phyloP scores from a whole-genome alignment of 2,329 filamentous ascomycete genomes.

The Microdochium nivale region DNA sequence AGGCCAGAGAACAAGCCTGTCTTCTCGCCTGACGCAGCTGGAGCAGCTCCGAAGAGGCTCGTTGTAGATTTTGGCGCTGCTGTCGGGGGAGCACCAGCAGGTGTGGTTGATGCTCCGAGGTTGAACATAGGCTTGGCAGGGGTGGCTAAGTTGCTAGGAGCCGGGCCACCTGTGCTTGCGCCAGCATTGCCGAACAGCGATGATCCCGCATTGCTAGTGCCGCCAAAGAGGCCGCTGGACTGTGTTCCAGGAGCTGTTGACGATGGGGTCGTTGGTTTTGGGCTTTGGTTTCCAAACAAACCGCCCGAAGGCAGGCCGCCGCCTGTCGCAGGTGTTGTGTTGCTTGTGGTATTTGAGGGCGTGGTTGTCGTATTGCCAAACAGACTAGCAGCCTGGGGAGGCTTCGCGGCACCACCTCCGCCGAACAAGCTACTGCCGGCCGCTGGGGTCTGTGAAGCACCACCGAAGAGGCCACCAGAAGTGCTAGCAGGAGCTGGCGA shows the following conservation, averaged over 20 bases:
- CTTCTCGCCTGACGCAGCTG: constrained; percentile 3
- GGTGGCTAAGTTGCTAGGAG: constrained; percentile 22
- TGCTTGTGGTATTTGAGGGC: constrained; percentile 14
- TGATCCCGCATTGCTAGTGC: not conserved
- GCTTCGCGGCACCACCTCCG: constrained; percentile 6
- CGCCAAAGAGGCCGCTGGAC: not conserved
- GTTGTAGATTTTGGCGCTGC: constrained; percentile 20
- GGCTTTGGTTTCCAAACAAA: constrained; percentile 7
- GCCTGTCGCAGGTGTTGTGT: not conserved
- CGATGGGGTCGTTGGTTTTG: not conserved
- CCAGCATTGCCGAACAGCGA: constrained; percentile 15
- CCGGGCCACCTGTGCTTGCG: constrained; percentile 8
- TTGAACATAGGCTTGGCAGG: constrained; percentile 39
- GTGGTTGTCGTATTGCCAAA: constrained; percentile 22
- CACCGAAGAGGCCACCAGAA: constrained; percentile 5
- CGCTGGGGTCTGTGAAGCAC: not conserved
- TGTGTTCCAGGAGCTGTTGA: not conserved
- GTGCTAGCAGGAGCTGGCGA: not conserved
- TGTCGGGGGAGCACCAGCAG: constrained; percentile 44
- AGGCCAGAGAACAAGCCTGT: constrained; percentile 15
- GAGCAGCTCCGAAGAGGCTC: constrained; percentile 10
- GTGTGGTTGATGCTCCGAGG: constrained; percentile 41
- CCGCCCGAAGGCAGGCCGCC: constrained; percentile 1
- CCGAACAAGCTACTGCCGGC: constrained; percentile 10
- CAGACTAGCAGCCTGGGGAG: constrained; percentile 13